A percentile compares a stretch with the other conserved stretches of the same genome.
Evolutionary conservation across 2,329 filamentous ascomycete species (phyloP).

Genomic region (Teratosphaeria destructans): DNA sequence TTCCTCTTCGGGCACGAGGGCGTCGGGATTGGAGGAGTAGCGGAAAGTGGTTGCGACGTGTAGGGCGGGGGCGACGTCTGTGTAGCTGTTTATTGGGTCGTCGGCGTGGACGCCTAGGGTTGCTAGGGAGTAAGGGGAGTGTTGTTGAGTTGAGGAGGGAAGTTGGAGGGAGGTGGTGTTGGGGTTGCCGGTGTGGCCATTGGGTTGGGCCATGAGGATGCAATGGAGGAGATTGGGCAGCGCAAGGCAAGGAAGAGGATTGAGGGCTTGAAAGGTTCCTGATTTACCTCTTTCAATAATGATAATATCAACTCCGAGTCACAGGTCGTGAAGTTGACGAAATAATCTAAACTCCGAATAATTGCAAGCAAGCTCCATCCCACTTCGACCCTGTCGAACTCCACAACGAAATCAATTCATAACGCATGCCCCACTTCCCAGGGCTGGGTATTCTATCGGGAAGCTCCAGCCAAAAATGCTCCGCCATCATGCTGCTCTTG

Average conservation of each 20-base stretch:
- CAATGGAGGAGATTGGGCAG: neutral
- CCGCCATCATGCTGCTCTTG: neutral
- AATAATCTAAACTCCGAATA: neutral
- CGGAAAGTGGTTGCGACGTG: conserved; percentile 89
- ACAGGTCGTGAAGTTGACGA: neutral
- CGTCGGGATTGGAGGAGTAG: conserved; percentile 60
- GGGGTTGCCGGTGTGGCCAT: conserved; percentile 10
- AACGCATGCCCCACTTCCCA: neutral
- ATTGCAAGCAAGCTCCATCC: neutral
- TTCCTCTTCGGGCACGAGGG: conserved; percentile 36
- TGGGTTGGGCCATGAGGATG: conserved; percentile 4
- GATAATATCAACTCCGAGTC: neutral
- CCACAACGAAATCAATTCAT: neutral
- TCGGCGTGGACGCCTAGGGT: conserved; percentile 26
- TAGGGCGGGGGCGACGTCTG: conserved; percentile 77
- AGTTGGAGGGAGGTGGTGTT: conserved; percentile 8
- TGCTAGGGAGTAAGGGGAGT: conserved; percentile 17
- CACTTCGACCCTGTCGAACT: neutral
- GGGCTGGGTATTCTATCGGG: neutral
- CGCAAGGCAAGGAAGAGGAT: neutral
- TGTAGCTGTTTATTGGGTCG: conserved; percentile 24
- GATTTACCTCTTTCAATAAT: neutral
- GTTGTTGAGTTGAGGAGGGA: conserved; percentile 6
- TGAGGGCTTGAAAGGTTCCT: neutral
- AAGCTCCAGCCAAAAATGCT: neutral